These are phyloP conservation scores for Aureobasidium sp. DNA, from an alignment of 2,329 filamentous ascomycete species.

Conservation along the genomic window DNA sequence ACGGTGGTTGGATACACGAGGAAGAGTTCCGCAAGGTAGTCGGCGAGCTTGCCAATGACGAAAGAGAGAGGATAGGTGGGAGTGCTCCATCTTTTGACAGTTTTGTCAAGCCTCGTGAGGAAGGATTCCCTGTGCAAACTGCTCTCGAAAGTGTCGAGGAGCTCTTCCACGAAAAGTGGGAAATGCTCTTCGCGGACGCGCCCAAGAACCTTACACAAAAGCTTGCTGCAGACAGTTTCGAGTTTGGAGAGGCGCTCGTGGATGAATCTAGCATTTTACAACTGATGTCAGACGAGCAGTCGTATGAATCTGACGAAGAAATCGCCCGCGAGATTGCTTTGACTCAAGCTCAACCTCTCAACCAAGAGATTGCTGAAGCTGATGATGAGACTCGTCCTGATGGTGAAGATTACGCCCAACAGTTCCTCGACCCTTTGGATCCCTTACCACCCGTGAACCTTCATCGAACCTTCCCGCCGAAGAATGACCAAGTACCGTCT, in stretches of 20 bases:
- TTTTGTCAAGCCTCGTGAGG: constrained; percentile 61
- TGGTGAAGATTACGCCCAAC: constrained; percentile 17
- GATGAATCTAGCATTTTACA: constrained; percentile 68
- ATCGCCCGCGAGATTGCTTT: constrained; percentile 35
- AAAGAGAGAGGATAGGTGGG: constrained; percentile 55
- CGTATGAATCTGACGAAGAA: constrained; percentile 51
- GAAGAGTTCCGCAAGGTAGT: constrained; percentile 80
- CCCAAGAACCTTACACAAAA: neutral
- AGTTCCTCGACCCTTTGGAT: constrained; percentile 23
- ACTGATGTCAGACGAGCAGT: constrained; percentile 45
- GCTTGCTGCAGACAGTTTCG: constrained; percentile 7
- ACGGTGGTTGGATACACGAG: constrained; percentile 94
- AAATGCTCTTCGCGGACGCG: neutral
- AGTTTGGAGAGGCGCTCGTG: constrained; percentile 52
- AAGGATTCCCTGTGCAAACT: constrained; percentile 68
- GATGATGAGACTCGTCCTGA: constrained; percentile 22
- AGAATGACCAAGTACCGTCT: neutral
- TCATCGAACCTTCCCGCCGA: neutral
- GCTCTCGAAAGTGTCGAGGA: constrained; percentile 88
- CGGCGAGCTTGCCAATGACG: constrained; percentile 67
- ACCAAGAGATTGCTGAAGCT: neutral
- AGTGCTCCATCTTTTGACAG: constrained; percentile 64
- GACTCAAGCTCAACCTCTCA: constrained; percentile 33
- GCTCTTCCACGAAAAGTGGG: constrained; percentile 76
- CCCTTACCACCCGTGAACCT: neutral